Conservation (phyloP, 805 yeast species). For the Lachancea lanzarotensis region DNA sequence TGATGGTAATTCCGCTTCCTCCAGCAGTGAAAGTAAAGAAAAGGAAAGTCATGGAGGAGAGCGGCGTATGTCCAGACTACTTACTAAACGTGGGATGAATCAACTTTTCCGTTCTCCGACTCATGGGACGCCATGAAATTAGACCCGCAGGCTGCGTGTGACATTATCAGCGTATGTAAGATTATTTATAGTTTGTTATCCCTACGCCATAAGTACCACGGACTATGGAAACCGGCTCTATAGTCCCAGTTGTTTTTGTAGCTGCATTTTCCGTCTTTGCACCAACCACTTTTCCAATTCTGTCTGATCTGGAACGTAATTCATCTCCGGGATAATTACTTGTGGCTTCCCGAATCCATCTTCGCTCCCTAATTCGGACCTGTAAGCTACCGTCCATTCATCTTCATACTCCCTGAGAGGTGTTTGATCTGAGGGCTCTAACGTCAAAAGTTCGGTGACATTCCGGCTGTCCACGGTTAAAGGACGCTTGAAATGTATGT, state of each 20-base stretch:
- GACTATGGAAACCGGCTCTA: conserved; percentile 4
- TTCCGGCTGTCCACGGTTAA: not conserved
- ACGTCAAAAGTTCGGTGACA: not conserved
- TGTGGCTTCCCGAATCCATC: not conserved
- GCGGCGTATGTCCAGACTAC: conserved; percentile 23
- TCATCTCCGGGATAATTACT: conserved; percentile 4
- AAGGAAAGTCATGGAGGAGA: conserved; percentile 13
- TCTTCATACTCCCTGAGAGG: conserved; percentile 1
- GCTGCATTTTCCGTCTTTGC: conserved; percentile 37
- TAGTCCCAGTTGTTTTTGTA: conserved; percentile 30
- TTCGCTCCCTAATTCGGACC: conserved; percentile 4
- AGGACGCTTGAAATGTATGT: not conserved
- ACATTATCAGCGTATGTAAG: not conserved
- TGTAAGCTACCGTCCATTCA: not conserved
- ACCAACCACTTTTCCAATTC: conserved; percentile 45
- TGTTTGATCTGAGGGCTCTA: not conserved
- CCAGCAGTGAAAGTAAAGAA: conserved; percentile 3
- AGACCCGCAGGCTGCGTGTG: not conserved
- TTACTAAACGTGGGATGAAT: conserved; percentile 26
- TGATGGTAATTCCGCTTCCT: not conserved
- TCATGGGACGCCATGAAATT: conserved; percentile 14
- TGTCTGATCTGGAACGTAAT: conserved; percentile 29
- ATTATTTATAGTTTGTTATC: not conserved
- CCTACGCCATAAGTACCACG: not conserved
- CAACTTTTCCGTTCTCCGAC: conserved; percentile 23